phyloP scores from a whole-genome alignment of 2,329 filamentous ascomycete species.

The Diaporthe sp. region DNA sequence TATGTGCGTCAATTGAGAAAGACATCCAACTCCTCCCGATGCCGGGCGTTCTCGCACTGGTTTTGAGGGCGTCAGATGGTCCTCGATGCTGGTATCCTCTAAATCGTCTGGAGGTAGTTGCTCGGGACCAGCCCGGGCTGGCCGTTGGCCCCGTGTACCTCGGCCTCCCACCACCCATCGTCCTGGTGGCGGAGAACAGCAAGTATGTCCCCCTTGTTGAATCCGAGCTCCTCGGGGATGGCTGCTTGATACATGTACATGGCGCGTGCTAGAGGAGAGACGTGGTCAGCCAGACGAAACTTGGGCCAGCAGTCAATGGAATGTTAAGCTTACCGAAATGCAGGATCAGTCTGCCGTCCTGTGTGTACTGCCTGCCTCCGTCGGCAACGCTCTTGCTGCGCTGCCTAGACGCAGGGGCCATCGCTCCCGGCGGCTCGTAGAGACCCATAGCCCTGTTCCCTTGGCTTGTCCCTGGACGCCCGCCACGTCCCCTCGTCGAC shows the following conservation, averaged over 20 bases:
- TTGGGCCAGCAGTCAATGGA: conserved; percentile 42
- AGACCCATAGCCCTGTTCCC: conserved; percentile 65
- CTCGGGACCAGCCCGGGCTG: conserved; percentile 74
- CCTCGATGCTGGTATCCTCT: conserved; percentile 3
- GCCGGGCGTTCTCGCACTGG: background rate
- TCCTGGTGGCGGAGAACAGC: conserved; percentile 92
- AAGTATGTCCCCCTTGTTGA: conserved; percentile 91
- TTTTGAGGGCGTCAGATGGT: background rate
- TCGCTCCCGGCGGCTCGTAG: conserved; percentile 63
- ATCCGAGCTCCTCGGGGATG: conserved; percentile 94
- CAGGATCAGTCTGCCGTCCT: conserved; percentile 87
- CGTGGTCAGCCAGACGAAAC: conserved; percentile 6
- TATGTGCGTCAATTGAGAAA: conserved; percentile 20
- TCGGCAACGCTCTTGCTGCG: conserved; percentile 91
- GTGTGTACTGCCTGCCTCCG: conserved; percentile 82
- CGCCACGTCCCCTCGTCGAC: conserved; percentile 65
- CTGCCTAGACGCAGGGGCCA: conserved; percentile 59
- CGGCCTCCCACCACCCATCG: conserved; percentile 99
- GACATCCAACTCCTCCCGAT: conserved; percentile 22
- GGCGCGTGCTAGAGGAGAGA: conserved; percentile 78
- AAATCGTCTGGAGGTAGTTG: conserved; percentile 71
- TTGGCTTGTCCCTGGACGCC: conserved; percentile 61
- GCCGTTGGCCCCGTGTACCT: conserved; percentile 79
- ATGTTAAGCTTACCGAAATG: conserved; percentile 84
- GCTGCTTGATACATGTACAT: conserved; percentile 95